Evolutionary conservation across 345 rosid genomes (phyloP).

Genomic region (Ceriops decandra): DNA sequence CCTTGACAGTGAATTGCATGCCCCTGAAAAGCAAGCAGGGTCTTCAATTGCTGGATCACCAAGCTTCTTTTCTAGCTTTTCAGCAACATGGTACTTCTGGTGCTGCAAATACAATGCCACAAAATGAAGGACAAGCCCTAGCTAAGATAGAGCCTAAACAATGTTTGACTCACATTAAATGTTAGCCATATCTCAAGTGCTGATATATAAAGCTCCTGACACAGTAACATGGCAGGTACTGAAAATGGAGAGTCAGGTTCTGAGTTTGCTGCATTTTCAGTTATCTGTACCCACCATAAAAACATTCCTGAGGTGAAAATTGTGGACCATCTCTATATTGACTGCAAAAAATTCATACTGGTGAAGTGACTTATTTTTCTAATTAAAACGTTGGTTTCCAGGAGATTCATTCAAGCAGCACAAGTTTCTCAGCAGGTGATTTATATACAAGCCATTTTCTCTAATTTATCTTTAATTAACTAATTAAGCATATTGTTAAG

Average conservation of each 20-base stretch:
- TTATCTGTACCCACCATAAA: constrained; percentile 76
- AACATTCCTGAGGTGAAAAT: constrained; percentile 75
- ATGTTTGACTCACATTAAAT: background rate
- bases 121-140: no score
- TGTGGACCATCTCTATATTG: constrained; percentile 9
- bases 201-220: constrained; percentile 30
- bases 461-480: background rate
- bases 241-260: constrained; percentile 72
- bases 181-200: constrained; percentile 1
- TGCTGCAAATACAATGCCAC: no score
- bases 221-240: constrained; percentile 51
- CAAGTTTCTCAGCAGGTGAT: constrained; percentile 64
- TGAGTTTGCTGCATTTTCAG: constrained; percentile 66
- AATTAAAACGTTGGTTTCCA: constrained; percentile 29
- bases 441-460: constrained; percentile 6
- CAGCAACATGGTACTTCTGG: no score
- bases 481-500: background rate
- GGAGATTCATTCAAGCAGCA: constrained; percentile 88
- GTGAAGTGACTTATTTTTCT: constrained; percentile 4
- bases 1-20: no score
- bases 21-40: no score
- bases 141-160: background rate
- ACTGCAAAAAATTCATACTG: background rate
- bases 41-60: no score
- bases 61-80: no score